These are phyloP conservation scores for Entoloma clypeatum DNA, from an alignment of 1,284 basidiomycete species.

Conservation along the genomic window DNA sequence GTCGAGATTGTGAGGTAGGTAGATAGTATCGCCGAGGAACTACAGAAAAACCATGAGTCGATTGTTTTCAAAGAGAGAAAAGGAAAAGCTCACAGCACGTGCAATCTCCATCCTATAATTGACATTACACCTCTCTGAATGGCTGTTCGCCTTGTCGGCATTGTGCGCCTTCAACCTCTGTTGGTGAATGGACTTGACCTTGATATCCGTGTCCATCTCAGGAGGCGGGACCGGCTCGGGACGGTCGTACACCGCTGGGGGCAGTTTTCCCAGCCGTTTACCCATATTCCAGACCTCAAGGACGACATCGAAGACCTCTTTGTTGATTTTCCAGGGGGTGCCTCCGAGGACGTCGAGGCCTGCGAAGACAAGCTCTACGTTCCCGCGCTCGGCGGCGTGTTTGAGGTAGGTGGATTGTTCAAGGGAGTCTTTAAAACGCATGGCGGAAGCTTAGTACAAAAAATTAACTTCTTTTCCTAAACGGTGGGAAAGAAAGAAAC, in stretches of 20 bases:
- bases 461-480: conserved; percentile 1
- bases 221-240: conserved; percentile 65
- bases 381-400: conserved; percentile 71
- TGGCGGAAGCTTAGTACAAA: conserved; percentile 53
- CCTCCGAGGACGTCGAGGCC: conserved; percentile 88
- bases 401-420: conserved; percentile 86
- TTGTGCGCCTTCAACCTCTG: conserved; percentile 57
- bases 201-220: conserved; percentile 64
- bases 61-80: not conserved
- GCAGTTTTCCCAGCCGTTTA: conserved; percentile 72
- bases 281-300: conserved; percentile 77
- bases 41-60: conserved; percentile 24
- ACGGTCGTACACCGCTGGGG: conserved; percentile 58
- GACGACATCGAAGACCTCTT: conserved; percentile 46
- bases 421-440: conserved; percentile 91
- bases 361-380: conserved; percentile 84
- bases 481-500: conserved; percentile 21
- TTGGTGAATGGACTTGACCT: conserved; percentile 59
- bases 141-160: conserved; percentile 73
- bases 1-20: conserved; percentile 96
- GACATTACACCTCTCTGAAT: conserved; percentile 88
- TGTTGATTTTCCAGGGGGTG: conserved; percentile 92
- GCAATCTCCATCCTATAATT: conserved; percentile 99
- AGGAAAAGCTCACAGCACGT: conserved; percentile 58
- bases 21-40: conserved; percentile 87